phyloP scores from a whole-genome alignment of 139 green algal genomes.

The Coelastrella sp. region DNA sequence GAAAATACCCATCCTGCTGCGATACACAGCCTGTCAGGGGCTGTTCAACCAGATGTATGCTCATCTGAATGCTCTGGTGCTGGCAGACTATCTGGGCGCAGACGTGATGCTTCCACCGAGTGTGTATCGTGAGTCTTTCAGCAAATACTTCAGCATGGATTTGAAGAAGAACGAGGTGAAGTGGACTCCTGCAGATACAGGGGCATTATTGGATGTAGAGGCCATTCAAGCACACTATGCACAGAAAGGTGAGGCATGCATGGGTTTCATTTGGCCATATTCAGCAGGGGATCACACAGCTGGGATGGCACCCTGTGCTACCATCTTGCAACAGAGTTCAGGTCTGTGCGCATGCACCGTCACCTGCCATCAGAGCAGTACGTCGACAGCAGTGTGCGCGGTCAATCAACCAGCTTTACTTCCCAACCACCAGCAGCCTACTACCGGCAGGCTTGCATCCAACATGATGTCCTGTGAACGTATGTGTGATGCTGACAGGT shows the following conservation, averaged over 20 bases:
- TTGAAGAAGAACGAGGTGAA: constrained; percentile 70
- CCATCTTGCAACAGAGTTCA: neutral
- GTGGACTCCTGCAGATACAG: constrained; percentile 61
- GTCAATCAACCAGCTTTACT: no score
- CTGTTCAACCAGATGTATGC: constrained; percentile 85
- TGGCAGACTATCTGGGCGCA: constrained; percentile 68
- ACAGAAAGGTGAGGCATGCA: neutral
- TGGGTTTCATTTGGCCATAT: neutral
- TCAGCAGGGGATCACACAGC: no score
- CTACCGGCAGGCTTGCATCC: neutral
- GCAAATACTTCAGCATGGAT: constrained; percentile 67
- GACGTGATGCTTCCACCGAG: constrained; percentile 71
- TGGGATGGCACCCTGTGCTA: no score
- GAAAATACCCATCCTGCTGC: constrained; percentile 67
- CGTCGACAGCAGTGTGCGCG: no score
- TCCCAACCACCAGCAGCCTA: neutral
- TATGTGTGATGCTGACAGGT: constrained; percentile 10
- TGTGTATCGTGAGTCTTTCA: constrained; percentile 66
- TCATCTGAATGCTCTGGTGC: constrained; percentile 71
- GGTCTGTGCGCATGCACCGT: neutral
- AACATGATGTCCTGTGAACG: neutral
- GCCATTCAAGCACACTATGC: constrained; percentile 39
- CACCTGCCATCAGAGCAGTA: no score
- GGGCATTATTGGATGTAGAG: constrained; percentile 67
- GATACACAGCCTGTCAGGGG: constrained; percentile 79